Conservation (phyloP, 2,329 filamentous ascomycete genomes). For the Pestalotiopsis sp. region DNA sequence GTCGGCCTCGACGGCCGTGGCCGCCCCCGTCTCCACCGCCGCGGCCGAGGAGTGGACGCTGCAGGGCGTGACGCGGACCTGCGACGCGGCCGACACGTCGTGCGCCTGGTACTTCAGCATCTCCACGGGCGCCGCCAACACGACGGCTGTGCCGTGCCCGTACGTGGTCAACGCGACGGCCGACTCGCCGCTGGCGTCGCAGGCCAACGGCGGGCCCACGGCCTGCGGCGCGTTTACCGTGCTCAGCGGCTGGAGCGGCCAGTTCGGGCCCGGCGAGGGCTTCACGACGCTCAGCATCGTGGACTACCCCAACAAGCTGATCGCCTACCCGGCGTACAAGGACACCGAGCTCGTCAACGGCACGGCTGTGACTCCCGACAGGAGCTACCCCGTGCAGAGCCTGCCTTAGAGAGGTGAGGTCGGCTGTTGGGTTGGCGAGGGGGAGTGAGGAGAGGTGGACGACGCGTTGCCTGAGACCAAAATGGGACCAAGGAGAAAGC, state of each 20-base stretch:
- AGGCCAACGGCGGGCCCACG: constrained; percentile 40
- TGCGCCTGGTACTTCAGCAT: constrained; percentile 46
- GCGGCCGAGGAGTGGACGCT: constrained; percentile 42
- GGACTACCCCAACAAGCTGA: constrained; percentile 43
- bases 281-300: constrained; percentile 58
- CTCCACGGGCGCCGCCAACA: constrained; percentile 34
- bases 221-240: constrained; percentile 54
- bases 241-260: constrained; percentile 57
- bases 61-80: constrained; percentile 37
- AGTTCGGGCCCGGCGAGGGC: constrained; percentile 53
- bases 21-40: constrained; percentile 26
- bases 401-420: neutral
- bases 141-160: constrained; percentile 35
- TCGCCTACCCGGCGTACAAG: constrained; percentile 56
- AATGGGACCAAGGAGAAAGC: no score
- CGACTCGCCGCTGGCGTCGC: constrained; percentile 31
- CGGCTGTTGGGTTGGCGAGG: neutral
- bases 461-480: neutral
- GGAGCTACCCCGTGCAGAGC: constrained; percentile 28
- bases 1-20: constrained; percentile 26
- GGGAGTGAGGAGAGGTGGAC: neutral
- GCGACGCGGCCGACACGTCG: constrained; percentile 39
- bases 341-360: constrained; percentile 50
- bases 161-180: constrained; percentile 37
- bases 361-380: constrained; percentile 51